phyloP scores from a whole-genome alignment of 2,329 filamentous ascomycete genomes.

The Botrytis deweyae region DNA sequence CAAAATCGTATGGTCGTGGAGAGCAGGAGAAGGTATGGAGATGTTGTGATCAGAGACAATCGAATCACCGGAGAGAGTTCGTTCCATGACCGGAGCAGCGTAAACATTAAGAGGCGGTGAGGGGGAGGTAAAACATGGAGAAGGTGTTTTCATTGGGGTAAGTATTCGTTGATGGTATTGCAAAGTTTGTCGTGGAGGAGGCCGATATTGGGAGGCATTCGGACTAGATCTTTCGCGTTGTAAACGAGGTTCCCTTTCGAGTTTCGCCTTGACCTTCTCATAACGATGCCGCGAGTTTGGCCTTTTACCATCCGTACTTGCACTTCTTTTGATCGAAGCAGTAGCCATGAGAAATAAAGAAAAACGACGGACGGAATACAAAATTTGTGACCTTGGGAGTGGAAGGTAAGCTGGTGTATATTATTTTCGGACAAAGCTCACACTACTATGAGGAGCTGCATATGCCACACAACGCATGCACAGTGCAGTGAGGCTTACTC shows the following conservation, averaged over 20 bases:
- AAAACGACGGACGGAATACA: constrained; percentile 10
- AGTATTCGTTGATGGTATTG: constrained; percentile 9
- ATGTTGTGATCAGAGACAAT: constrained; percentile 36
- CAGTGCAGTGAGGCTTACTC: constrained; percentile 23
- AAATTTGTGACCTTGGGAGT: constrained; percentile 16
- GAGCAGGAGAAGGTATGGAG: neutral
- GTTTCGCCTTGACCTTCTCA: constrained; percentile 15
- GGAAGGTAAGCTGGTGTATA: constrained; percentile 22
- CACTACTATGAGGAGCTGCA: constrained; percentile 20
- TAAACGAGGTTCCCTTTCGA: constrained; percentile 7
- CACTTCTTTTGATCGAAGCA: constrained; percentile 12
- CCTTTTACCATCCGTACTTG: constrained; percentile 20
- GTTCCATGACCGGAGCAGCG: constrained; percentile 31
- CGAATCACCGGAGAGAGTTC: constrained; percentile 37
- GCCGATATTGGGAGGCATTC: neutral
- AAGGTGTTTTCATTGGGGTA: neutral
- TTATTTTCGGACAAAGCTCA: constrained; percentile 16
- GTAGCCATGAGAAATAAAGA: constrained; percentile 20
- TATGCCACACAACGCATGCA: constrained; percentile 19
- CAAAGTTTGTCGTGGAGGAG: constrained; percentile 2
- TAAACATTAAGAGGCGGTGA: neutral
- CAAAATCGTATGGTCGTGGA: constrained; percentile 26
- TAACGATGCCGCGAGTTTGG: constrained; percentile 16
- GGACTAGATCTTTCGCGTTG: constrained; percentile 6
- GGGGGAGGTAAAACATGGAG: neutral